Base-by-base conservation (phyloP, 192 early-diverging fungal species). In the Gamsiella multidivaricata region DNA sequence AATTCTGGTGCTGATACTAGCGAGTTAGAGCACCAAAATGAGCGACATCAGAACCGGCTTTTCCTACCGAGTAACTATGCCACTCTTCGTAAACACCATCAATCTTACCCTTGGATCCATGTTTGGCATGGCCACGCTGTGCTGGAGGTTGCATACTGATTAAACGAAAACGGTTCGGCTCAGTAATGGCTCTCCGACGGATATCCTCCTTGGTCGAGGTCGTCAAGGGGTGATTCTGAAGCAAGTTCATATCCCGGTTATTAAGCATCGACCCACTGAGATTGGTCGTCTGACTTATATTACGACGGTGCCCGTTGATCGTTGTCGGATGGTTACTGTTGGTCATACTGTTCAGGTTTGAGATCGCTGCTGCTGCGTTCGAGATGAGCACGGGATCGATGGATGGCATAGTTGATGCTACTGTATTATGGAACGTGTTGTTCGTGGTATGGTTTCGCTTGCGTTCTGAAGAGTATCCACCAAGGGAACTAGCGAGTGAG, bases 181-280 rank as follows among this genome's bases (percentile, higher is more conserved):
- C 74, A 0, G 74, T 78, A 11, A 78, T 78, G 6, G 74, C 74
- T 41, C 74, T 32, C 15, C 74, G 37, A 3, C 74, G 41, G n/a
- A 36, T 69, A 11, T 78, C 74, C 5, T 78, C 74, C 22, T 58
- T 61, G 10, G 6, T 18, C 22, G 41, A 51, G 5, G 41, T 26
- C 41, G 42, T 31, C n/a, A 42, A 26, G 6, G 28, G 53, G 28
- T 59, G 58, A 22, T 70, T 56, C 5, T 70, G 68, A 10, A 55
- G 42, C 41, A 49, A 12, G 5, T 31, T 43, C 5, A 34, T n/a
- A 15, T 67, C 65, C 32, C 43, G 29, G 34, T 23, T 59, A 11
- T 31, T 33, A 26, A 37, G 31, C 1, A 28, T 15, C 9, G 25
- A 39, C 1, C 52, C 22, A 31, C 29, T 56, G 11, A 37, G 33